Conservation (phyloP, 2,329 filamentous ascomycete genomes). For the Dactylellina parvicollis region DNA sequence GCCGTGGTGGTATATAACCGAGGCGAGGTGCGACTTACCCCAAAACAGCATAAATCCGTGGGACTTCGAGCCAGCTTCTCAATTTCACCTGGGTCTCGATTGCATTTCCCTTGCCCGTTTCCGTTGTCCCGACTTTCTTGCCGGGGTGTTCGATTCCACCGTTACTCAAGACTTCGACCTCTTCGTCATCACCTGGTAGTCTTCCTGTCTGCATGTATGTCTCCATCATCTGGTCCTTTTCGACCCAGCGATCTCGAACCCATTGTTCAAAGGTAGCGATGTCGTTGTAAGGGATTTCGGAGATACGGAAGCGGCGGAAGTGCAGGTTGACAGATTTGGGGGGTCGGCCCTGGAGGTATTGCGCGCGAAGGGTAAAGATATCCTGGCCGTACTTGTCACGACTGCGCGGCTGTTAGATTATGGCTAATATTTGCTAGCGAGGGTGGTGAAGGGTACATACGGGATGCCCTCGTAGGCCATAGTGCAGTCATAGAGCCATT, state of each 20-base stretch:
- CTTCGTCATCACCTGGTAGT: constrained; percentile 75
- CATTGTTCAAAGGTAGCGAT: constrained; percentile 80
- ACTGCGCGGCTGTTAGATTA: constrained; percentile 62
- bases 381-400: constrained; percentile 88
- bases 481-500: constrained; percentile 92
- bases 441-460: constrained; percentile 67
- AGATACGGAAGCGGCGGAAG: constrained; percentile 85
- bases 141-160: constrained; percentile 53
- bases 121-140: constrained; percentile 60
- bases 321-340: constrained; percentile 97
- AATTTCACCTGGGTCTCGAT: constrained; percentile 71
- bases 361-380: constrained; percentile 84
- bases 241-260: constrained; percentile 86
- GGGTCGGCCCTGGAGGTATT: constrained; percentile 85
- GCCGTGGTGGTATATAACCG: neutral
- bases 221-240: constrained; percentile 90
- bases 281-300: constrained; percentile 81
- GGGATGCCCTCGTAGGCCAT: constrained; percentile 94
- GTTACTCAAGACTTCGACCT: constrained; percentile 28
- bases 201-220: constrained; percentile 79
- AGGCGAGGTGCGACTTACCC: constrained; percentile 56
- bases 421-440: no score
- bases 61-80: constrained; percentile 67
- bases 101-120: constrained; percentile 48
- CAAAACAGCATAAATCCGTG: constrained; percentile 67